A percentile compares a stretch with the other conserved stretches of the same genome.
Conservation (phyloP, 179 eudicot species). For the Drosera spatulata region DNA sequence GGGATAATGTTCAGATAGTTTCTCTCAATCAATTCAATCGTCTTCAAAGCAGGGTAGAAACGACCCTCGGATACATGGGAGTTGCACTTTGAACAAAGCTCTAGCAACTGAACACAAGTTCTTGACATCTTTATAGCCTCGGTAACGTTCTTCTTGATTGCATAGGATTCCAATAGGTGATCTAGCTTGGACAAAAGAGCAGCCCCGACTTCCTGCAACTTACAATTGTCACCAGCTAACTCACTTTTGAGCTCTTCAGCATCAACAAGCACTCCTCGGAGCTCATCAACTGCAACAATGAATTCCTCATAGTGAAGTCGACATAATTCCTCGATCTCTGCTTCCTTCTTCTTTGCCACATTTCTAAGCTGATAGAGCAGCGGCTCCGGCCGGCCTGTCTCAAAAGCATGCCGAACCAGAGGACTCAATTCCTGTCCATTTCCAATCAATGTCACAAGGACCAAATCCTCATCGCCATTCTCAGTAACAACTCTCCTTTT, state of each 20-base stretch:
- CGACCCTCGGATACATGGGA: conserved; percentile 32
- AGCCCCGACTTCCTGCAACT: conserved; percentile 53
- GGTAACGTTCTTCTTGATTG: conserved; percentile 32
- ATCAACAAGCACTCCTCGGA: conserved; percentile 78
- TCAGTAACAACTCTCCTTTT: conserved; percentile 32
- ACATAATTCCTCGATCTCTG: conserved; percentile 84
- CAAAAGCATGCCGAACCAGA: conserved; percentile 68
- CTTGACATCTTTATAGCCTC: conserved; percentile 30
- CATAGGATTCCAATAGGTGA: conserved; percentile 37
- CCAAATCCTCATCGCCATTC: conserved; percentile 88
- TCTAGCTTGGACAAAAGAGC: conserved; percentile 64
- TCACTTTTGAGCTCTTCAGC: conserved; percentile 79
- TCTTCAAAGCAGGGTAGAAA: conserved; percentile 60
- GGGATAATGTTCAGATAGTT: conserved; percentile 49
- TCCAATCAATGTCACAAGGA: conserved; percentile 74
- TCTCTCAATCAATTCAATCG: conserved; percentile 53
- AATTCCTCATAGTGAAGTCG: conserved; percentile 92
- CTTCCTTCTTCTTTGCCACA: conserved; percentile 61
- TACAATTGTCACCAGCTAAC: conserved; percentile 47
- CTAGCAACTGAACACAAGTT: conserved; percentile 31
- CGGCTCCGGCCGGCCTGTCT: conserved; percentile 64
- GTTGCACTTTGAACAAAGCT: conserved; percentile 59
- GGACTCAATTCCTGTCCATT: conserved; percentile 87
- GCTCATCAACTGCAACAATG: conserved; percentile 91
- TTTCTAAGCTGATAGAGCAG: conserved; percentile 57